Evolutionary conservation across 192 early-diverging fungal species (phyloP).

Genomic region (Dissophora globulifera): DNA sequence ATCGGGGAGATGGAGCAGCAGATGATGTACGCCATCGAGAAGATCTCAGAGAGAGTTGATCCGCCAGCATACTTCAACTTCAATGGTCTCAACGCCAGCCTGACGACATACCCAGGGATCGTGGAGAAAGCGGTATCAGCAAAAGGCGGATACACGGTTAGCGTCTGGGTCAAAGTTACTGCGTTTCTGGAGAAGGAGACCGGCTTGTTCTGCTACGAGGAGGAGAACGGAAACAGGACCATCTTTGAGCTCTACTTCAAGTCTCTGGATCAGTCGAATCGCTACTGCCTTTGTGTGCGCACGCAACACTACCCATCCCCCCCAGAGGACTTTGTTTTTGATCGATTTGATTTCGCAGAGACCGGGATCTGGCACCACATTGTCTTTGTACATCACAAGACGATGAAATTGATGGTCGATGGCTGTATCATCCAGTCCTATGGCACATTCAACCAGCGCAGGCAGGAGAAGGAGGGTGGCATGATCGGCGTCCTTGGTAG

Average conservation of each 20-base stretch:
- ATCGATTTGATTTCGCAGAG: conserved; percentile 54
- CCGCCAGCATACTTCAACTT: conserved; percentile 57
- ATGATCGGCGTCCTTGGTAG: conserved; percentile 52
- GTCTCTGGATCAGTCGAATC: conserved; percentile 48
- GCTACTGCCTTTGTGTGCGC: conserved; percentile 54
- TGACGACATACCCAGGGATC: conserved; percentile 42
- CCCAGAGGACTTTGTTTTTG: conserved; percentile 56
- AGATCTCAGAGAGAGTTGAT: conserved; percentile 56
- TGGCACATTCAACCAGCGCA: conserved; percentile 54
- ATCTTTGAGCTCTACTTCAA: conserved; percentile 59
- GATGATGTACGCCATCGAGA: conserved; percentile 59
- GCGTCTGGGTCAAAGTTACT: conserved; percentile 55
- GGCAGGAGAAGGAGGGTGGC: conserved; percentile 47
- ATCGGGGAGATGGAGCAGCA: conserved; percentile 55
- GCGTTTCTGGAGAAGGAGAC: conserved; percentile 55
- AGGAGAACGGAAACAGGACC: conserved; percentile 47
- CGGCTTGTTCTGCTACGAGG: conserved; percentile 55
- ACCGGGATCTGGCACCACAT: conserved; percentile 56
- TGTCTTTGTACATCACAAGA: conserved; percentile 54
- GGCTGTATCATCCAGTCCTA: conserved; percentile 55
- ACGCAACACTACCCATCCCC: conserved; percentile 54
- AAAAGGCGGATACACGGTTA: conserved; percentile 55
- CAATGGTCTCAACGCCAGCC: conserved; percentile 47
- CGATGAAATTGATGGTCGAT: conserved; percentile 55
- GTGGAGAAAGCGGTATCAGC: conserved; percentile 46